Base-by-base conservation (phyloP, 1,139 yeast species). In the Geotrichum reessii region DNA sequence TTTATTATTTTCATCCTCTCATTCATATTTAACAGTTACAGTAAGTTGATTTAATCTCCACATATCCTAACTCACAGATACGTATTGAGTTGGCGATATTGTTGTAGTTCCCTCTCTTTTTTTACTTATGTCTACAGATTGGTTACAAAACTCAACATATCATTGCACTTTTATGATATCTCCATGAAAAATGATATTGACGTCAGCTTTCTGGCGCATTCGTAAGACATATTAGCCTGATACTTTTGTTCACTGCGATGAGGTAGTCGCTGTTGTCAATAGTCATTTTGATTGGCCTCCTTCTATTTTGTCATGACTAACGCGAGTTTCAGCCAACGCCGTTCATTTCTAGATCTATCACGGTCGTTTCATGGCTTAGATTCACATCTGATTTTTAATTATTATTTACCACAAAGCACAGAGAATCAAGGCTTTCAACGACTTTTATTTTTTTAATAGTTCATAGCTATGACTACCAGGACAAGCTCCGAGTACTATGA, bases 401-500 rank as follows among this genome's bases (percentile, higher is more conserved):
- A 33, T 33, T n/a, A 9, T n/a, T 14, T n/a, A n/a, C 14, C 40
- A 14, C 40, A 8, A 33, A 33, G 40, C 40, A 12, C 17, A 33
- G 14, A 33, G 40, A 33, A 33, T 12, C 40, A 12, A 3, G 7
- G n/a, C 40, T 33, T 12, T 12, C 14, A 33, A 12, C n/a, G 28
- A 25, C n/a, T 14, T 12, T 33, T 17, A 1, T 8, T 17, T 44
- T 44, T 40, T 44, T 44, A 24, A 44, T 44, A 44, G 6, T 21
- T 11, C 27, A 49, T 28, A 47, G 47, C 52, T 25, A 55, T 55
- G 57, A 40, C 57, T n/a, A 22, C 52, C n/a, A 55, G 57, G 46
- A 50, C 52, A 37, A 40, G 52, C 21, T 24, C 42, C 33, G 57
- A 55, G 27, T 59, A 59, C 52, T 71, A 68, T 33, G 64, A 65